These are phyloP conservation scores for Fusarium mangiferae DNA, from an alignment of 2,329 filamentous ascomycete species.

Conservation along the genomic window DNA sequence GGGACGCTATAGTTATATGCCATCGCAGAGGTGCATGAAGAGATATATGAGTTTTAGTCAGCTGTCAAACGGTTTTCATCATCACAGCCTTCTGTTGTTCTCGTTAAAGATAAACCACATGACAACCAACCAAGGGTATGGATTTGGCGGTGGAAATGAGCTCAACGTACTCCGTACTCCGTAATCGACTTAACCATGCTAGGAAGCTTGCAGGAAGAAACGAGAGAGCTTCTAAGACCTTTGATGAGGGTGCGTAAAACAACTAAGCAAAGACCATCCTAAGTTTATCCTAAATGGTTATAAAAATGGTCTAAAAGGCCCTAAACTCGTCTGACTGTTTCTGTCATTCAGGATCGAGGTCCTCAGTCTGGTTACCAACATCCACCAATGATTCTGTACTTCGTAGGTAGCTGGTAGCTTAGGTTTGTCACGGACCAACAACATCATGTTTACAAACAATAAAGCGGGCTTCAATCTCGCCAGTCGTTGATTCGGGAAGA, in stretches of 20 bases:
- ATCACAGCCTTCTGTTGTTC: background rate
- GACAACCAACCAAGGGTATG: constrained; percentile 1
- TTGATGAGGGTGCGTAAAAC: background rate
- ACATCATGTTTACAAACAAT: constrained; percentile 4
- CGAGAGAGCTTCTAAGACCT: constrained; percentile 24
- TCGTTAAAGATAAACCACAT: constrained; percentile 9
- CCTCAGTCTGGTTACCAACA: background rate
- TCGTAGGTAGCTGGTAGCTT: background rate
- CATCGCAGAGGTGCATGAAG: constrained; percentile 1
- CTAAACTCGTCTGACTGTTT: background rate
- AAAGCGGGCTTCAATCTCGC: constrained; percentile 1
- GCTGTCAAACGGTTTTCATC: background rate
- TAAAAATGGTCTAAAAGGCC: background rate
- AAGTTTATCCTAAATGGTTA: background rate
- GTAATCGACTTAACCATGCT: constrained; percentile 22
- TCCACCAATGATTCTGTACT: background rate
- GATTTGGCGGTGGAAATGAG: constrained; percentile 44
- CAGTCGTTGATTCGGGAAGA: constrained; percentile 26
- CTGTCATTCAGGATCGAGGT: background rate
- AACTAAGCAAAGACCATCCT: background rate
- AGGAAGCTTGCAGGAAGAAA: constrained; percentile 34
- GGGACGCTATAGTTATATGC: constrained; percentile 7
- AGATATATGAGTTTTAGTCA: background rate
- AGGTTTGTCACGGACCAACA: constrained; percentile 29
- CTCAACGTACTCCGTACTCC: background rate